Percentiles rank a stretch among this genome's conserved stretches.
Conservation (phyloP, 805 yeast species). For the Metschnikowia koreensis region DNA sequence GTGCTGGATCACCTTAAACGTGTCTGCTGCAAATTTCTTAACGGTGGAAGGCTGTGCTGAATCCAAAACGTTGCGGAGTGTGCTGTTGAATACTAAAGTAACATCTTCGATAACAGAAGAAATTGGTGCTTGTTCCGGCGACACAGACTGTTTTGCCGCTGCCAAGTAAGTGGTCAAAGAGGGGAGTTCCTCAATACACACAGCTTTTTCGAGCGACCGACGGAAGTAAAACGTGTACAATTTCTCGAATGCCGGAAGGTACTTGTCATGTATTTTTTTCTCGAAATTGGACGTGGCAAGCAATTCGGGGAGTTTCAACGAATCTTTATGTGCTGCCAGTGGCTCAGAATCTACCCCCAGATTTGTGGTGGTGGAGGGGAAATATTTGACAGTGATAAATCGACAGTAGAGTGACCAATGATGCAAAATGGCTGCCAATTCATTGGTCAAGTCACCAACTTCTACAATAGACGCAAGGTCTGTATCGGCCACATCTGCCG, state of each 20-base stretch:
- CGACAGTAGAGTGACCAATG: constrained; percentile 82
- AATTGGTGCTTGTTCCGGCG: constrained; percentile 62
- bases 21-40: constrained; percentile 51
- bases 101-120: constrained; percentile 87
- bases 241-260: constrained; percentile 62
- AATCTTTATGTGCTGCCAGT: constrained; percentile 23
- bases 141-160: constrained; percentile 16
- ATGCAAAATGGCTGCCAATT: constrained; percentile 72
- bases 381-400: constrained; percentile 70
- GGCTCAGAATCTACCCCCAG: neutral
- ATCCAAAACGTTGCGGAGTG: constrained; percentile 62
- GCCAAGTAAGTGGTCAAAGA: constrained; percentile 39
- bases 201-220: constrained; percentile 78
- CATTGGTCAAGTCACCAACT: constrained; percentile 65
- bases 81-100: constrained; percentile 66
- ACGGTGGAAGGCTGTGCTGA: constrained; percentile 65
- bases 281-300: constrained; percentile 54
- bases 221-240: constrained; percentile 67
- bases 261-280: constrained; percentile 50
- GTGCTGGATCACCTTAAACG: constrained; percentile 58
- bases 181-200: constrained; percentile 76
- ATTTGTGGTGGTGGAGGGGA: constrained; percentile 11
- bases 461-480: constrained; percentile 53
- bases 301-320: constrained; percentile 52
- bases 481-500: constrained; percentile 27